Evolutionary conservation across 2,329 filamentous ascomycete species (phyloP).

Genomic region (Acarospora socialis): DNA sequence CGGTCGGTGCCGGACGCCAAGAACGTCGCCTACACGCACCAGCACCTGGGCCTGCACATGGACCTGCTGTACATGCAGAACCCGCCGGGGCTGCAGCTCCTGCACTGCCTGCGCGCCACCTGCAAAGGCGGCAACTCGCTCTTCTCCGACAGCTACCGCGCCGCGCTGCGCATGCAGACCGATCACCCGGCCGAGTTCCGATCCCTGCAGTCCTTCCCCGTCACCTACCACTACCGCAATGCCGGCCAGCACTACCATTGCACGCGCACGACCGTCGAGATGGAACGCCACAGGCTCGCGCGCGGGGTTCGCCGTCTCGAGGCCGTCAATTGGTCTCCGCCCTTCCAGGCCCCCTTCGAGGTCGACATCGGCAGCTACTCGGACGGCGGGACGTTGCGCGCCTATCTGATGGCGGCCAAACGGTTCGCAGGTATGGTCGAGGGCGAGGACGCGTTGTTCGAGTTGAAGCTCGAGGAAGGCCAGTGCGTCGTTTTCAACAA

Average conservation of each 20-base stretch:
- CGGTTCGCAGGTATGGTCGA: conserved; percentile 49
- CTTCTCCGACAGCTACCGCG: conserved; percentile 63
- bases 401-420: conserved; percentile 37
- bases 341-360: conserved; percentile 5
- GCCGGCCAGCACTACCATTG: conserved; percentile 49
- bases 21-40: conserved; percentile 81
- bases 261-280: conserved; percentile 41
- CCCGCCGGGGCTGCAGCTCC: conserved; percentile 67
- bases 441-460: conserved; percentile 42
- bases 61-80: conserved; percentile 77
- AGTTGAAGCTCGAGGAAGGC: conserved; percentile 61
- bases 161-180: conserved; percentile 32
- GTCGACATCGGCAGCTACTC: conserved; percentile 1
- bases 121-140: conserved; percentile 69
- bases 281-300: neutral
- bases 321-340: conserved; percentile 6
- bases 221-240: conserved; percentile 57
- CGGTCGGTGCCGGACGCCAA: conserved; percentile 66
- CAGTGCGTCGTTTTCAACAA: conserved; percentile 95
- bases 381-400: conserved; percentile 15
- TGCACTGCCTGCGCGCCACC: conserved; percentile 77
- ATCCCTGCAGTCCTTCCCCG: conserved; percentile 27
- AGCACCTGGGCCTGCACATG: conserved; percentile 78
- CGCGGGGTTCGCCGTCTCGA: conserved; percentile 3
- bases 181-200: conserved; percentile 16